Base-by-base conservation (phyloP, 139 green algal genomes). In the Eudorina sp. region DNA sequence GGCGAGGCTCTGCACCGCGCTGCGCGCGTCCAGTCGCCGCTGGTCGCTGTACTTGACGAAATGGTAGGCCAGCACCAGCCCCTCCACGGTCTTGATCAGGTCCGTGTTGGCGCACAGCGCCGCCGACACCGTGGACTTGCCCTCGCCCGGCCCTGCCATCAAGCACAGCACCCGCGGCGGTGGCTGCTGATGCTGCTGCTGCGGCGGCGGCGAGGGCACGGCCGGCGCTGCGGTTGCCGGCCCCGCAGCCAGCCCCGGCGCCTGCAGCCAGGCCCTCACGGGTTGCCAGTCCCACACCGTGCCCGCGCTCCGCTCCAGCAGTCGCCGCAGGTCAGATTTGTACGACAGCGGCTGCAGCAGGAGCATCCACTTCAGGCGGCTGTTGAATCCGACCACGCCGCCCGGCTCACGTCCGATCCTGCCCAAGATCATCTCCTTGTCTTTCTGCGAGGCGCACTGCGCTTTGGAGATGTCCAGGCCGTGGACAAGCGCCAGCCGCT, bases 11-110 rank as follows among this genome's bases (percentile, higher is more conserved):
- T 81, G 81, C n/a, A 86, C 68, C 11, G 86, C 68, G 18, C 45
- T 7, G n/a, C 85, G 51, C 2, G 75, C 41, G 23, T 86, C 75
- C n/a, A 90, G 75, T 1, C 85, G 58, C 27, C 75, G 43, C 85
- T 82, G 75, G 36, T 90, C 85, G 34, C 31, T 86, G 46, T 90
- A 83, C 85, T 90, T 86, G 29, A 90, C 8, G 41, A 90, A 90
- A 21, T 90, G 85, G n/a, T 62, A 3, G 1, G 85, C 83, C 14
- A 68, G 18, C 58, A 45, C n/a, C n/a, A 43, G n/a, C 4, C 43
- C n/a, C 29, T 6, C 29, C n/a, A 21, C n/a, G n/a, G n/a, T n/a
- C n/a, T n/a, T n/a, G n/a, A n/a, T n/a, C n/a, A n/a, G n/a, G n/a
- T 11, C 64, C 6, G 29, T 8, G 7, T 23, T 45, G 4, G 29